A percentile compares a stretch with the other conserved stretches of the same genome.
Conservation (phyloP, 208 protist species). For the Leishmania tarentolae region DNA sequence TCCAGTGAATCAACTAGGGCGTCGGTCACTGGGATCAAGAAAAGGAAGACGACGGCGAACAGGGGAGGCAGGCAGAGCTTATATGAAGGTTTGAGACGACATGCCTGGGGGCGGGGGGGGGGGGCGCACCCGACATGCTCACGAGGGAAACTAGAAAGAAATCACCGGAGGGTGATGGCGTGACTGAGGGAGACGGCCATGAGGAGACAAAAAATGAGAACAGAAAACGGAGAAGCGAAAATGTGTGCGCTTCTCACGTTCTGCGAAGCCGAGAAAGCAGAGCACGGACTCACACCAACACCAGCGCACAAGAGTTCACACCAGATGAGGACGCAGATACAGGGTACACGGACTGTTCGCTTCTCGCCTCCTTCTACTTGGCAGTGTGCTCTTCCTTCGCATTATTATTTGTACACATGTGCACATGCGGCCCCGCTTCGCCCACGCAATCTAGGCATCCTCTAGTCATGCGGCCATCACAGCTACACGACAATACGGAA, state of each 20-base stretch:
- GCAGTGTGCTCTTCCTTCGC: neutral
- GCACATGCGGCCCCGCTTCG: neutral
- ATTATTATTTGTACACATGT: neutral
- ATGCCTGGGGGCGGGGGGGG: neutral
- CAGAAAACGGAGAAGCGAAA: conserved; percentile 4
- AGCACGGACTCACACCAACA: neutral
- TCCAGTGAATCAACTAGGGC: neutral
- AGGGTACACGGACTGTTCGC: neutral
- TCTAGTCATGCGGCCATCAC: neutral
- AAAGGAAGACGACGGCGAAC: neutral
- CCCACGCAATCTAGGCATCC: neutral
- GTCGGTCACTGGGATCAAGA: neutral
- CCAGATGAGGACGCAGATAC: neutral
- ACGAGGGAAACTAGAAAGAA: neutral
- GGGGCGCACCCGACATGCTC: too few relatives aligned
- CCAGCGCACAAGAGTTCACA: neutral
- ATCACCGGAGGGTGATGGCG: neutral
- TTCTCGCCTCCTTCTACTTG: neutral
- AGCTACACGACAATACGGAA: neutral
- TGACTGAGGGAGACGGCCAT: conserved; percentile 8
- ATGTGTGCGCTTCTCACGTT: neutral
- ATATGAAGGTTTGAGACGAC: neutral
- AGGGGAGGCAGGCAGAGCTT: neutral
- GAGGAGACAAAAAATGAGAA: conserved; percentile 3
- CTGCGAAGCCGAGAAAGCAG: neutral